These are phyloP conservation scores for Arthrobotrys sphaeroides DNA, from an alignment of 2,329 filamentous ascomycete species.

Conservation along the genomic window DNA sequence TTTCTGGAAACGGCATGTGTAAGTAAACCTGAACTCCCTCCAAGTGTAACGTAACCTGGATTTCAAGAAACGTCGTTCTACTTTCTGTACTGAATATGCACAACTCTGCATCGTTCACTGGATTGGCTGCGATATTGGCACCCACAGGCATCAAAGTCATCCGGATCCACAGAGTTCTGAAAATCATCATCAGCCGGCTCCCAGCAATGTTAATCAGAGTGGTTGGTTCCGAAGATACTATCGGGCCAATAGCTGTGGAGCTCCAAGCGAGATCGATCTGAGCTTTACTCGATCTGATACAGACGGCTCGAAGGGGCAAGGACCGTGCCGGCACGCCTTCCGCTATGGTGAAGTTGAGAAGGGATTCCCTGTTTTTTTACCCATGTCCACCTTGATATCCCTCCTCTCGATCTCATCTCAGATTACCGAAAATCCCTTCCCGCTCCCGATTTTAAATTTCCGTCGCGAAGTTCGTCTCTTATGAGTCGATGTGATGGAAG, in stretches of 20 bases:
- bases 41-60: no score
- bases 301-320: slow-evolving; percentile 43
- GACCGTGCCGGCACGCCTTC: slow-evolving; percentile 50
- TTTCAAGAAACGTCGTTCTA: no score
- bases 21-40: no score
- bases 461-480: slow-evolving; percentile 33
- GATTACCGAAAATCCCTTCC: slow-evolving; percentile 54
- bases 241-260: slow-evolving; percentile 3
- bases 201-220: background rate
- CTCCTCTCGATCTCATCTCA: slow-evolving; percentile 44
- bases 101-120: no score
- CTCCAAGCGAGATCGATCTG: slow-evolving; percentile 49
- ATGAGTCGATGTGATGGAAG: background rate
- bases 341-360: slow-evolving; percentile 20
- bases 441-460: slow-evolving; percentile 51
- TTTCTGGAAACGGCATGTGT: no score
- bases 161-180: background rate
- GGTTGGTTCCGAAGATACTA: slow-evolving; percentile 10
- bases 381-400: slow-evolving; percentile 38
- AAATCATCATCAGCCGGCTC: background rate
- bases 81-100: no score
- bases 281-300: slow-evolving; percentile 44
- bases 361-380: slow-evolving; percentile 29
- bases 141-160: background rate
- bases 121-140: no score